phyloP scores from a whole-genome alignment of 257 asterid species.

The Solanum dulcamara region DNA sequence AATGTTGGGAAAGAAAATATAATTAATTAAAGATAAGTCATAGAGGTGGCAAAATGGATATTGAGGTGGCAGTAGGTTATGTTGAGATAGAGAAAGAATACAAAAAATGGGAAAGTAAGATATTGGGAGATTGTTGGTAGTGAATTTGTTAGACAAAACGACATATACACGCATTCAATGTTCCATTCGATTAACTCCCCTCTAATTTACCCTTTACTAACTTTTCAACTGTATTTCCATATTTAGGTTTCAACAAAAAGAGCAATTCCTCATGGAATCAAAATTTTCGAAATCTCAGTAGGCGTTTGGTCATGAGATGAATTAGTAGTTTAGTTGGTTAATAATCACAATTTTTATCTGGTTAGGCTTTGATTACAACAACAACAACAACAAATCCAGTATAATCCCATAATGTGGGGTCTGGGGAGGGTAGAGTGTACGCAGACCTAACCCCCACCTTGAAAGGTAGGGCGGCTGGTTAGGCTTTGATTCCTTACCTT shows the following conservation, averaged over 20 bases:
- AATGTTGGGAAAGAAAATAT: neutral
- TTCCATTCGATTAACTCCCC: neutral
- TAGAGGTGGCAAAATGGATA: neutral
- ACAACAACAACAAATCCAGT: too few species aligned
- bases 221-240: neutral
- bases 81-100: neutral
- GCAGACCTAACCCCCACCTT: too few species aligned
- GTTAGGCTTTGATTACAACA: too few species aligned
- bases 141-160: neutral
- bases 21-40: neutral
- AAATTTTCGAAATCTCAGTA: too few species aligned
- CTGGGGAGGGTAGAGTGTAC: too few species aligned
- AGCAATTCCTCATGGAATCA: neutral
- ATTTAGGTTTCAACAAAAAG: neutral
- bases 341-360: fast-evolving
- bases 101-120: neutral
- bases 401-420: too few species aligned
- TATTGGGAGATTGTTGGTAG: neutral
- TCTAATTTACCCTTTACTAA: neutral
- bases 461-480: too few species aligned
- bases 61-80: neutral
- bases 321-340: too few species aligned
- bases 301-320: too few species aligned
- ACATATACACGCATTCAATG: neutral
- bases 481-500: too few species aligned